These are phyloP conservation scores for Lyophyllum atratum DNA, from an alignment of 768 basidiomycete species.

Conservation along the genomic window DNA sequence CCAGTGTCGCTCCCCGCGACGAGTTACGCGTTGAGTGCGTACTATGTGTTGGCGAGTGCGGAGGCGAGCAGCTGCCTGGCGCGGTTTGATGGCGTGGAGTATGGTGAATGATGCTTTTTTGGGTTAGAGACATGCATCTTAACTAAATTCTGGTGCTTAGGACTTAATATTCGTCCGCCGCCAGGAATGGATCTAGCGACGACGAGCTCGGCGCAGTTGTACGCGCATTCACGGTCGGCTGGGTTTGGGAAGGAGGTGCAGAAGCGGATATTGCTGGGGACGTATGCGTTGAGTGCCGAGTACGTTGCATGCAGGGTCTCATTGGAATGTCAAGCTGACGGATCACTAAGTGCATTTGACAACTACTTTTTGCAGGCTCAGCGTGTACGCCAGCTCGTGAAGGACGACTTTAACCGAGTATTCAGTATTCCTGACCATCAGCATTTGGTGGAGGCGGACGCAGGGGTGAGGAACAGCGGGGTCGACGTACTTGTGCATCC, in stretches of 20 bases:
- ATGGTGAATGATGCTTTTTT: conserved; percentile 46
- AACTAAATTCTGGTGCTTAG: conserved; percentile 30
- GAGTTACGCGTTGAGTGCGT: conserved; percentile 81
- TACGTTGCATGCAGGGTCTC: conserved; percentile 39
- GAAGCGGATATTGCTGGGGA: conserved; percentile 86
- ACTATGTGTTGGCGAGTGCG: conserved; percentile 94
- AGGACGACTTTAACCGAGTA: conserved; percentile 69
- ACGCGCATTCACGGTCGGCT: conserved; percentile 63
- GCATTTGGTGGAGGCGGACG: conserved; percentile 16
- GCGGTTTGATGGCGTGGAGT: conserved; percentile 86
- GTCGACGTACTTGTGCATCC: conserved; percentile 89
- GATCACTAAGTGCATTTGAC: conserved; percentile 77
- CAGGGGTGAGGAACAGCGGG: conserved; percentile 24
- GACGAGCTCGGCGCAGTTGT: conserved; percentile 47
- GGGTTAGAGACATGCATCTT: not conserved
- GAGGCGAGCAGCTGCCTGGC: conserved; percentile 94
- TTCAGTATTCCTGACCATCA: conserved; percentile 63
- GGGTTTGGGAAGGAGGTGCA: conserved; percentile 86
- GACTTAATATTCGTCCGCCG: conserved; percentile 49
- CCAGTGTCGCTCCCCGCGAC: conserved; percentile 74
- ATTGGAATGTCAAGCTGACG: not conserved
- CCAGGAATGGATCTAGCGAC: conserved; percentile 44
- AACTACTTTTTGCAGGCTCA: conserved; percentile 97
- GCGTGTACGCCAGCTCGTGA: conserved; percentile 70
- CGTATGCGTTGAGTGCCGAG: conserved; percentile 92